phyloP scores from a whole-genome alignment of 2,329 filamentous ascomycete genomes.

The Chaetomiaceae sp. region DNA sequence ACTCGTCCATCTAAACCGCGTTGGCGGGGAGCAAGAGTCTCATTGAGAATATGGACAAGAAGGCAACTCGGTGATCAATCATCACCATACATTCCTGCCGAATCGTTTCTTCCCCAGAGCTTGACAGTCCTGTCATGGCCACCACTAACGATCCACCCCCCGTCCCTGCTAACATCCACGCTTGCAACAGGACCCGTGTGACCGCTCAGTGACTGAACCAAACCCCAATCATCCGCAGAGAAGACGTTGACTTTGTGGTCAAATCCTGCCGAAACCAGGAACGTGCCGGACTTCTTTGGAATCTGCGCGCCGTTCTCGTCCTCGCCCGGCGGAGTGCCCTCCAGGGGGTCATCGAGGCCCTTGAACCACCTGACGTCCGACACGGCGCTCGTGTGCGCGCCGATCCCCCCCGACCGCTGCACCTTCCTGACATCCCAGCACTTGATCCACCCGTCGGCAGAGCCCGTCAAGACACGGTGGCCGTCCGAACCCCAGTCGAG shows the following conservation, averaged over 20 bases:
- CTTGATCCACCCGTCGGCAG: slow-evolving; percentile 92
- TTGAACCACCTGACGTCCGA: slow-evolving; percentile 94
- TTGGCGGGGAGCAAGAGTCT: too few species aligned
- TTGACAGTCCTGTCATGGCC: slow-evolving; percentile 95
- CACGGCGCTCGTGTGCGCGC: slow-evolving; percentile 85
- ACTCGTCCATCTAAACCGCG: too few species aligned
- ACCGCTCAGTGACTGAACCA: slow-evolving; percentile 80
- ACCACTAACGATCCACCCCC: slow-evolving; percentile 88
- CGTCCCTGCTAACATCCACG: slow-evolving; percentile 80
- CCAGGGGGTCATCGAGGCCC: slow-evolving; percentile 69
- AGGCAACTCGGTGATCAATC: slow-evolving; percentile 2
- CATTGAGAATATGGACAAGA: too few species aligned
- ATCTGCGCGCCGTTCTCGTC: slow-evolving; percentile 61
- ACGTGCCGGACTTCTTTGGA: slow-evolving; percentile 85
- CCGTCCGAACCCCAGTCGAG: slow-evolving; percentile 91
- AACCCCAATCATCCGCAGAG: slow-evolving; percentile 91
- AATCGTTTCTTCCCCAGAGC: slow-evolving; percentile 84
- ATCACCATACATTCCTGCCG: slow-evolving; percentile 22
- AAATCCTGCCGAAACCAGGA: slow-evolving; percentile 86
- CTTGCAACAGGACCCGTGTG: slow-evolving; percentile 91
- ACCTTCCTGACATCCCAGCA: slow-evolving; percentile 97
- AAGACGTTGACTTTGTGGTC: slow-evolving; percentile 95
- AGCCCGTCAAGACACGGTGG: slow-evolving; percentile 86
- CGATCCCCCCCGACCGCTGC: slow-evolving; percentile 74
- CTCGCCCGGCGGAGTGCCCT: slow-evolving; percentile 53